Conservation (phyloP, 2,329 filamentous ascomycete genomes). For the Calonectria crousiana region DNA sequence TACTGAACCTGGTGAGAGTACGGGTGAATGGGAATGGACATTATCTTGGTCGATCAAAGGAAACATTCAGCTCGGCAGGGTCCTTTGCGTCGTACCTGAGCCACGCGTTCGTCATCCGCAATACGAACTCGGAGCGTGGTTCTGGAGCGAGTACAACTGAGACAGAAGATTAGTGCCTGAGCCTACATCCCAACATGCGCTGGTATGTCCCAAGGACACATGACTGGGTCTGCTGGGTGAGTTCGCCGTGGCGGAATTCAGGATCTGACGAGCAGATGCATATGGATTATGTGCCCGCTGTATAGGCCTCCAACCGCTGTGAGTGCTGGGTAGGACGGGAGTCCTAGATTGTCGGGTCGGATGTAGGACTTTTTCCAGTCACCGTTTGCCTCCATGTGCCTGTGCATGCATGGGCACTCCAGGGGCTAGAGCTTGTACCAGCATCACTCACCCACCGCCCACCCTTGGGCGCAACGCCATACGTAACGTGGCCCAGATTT, state of each 20-base stretch:
- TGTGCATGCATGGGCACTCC: conserved; percentile 39
- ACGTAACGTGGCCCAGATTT: conserved; percentile 27
- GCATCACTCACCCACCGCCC: conserved; percentile 32
- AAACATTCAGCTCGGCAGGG: conserved; percentile 18
- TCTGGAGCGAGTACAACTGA: conserved; percentile 6
- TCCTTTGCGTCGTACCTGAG: conserved; percentile 12
- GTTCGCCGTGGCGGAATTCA: conserved; percentile 11
- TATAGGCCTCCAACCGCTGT: background rate
- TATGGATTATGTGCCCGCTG: background rate
- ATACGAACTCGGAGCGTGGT: conserved; percentile 6
- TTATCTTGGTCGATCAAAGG: background rate
- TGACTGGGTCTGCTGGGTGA: background rate
- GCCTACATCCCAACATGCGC: background rate
- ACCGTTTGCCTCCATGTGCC: conserved; percentile 28
- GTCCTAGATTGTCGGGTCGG: conserved; percentile 23
- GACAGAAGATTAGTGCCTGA: background rate
- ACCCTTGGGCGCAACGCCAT: conserved; percentile 16
- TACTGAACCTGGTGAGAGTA: background rate
- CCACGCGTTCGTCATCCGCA: conserved; percentile 9
- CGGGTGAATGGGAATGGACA: background rate
- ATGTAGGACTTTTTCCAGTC: conserved; percentile 24
- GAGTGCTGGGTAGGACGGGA: background rate
- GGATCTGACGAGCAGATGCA: background rate
- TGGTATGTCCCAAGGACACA: background rate
- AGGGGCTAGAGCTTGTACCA: conserved; percentile 40